These are phyloP conservation scores for Xylariomycetidae sp. DNA, from an alignment of 2,329 filamentous ascomycete genomes.

Conservation along the genomic window DNA sequence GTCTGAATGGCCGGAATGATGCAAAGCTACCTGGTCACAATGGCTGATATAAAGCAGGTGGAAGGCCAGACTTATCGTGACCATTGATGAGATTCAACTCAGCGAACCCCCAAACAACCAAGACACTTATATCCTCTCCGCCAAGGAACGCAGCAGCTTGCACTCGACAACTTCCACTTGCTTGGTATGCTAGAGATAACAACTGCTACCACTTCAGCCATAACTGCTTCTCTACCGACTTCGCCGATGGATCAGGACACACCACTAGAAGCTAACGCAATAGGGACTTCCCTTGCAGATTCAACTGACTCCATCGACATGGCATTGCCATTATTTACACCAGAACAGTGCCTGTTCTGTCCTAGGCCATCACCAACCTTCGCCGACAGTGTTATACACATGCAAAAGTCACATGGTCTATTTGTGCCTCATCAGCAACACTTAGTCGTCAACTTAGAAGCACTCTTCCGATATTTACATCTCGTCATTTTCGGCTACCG, in stretches of 20 bases:
- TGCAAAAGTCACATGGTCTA: constrained; percentile 42
- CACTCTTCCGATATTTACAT: constrained; percentile 41
- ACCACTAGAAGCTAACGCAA: constrained; percentile 6
- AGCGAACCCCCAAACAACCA: no score
- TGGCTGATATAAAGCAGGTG: no score
- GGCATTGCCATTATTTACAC: constrained; percentile 14
- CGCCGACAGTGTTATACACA: constrained; percentile 31
- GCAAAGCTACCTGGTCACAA: no score
- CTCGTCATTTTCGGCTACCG: constrained; percentile 41
- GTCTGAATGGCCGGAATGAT: no score
- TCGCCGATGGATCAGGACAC: constrained; percentile 13
- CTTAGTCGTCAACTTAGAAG: constrained; percentile 39
- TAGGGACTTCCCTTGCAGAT: constrained; percentile 4
- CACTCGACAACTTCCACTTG: constrained; percentile 3
- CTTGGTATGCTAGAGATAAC: constrained; percentile 12
- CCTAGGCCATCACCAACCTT: constrained; percentile 9
- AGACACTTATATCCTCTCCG: no score
- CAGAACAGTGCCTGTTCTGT: constrained; percentile 22
- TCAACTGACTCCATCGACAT: constrained; percentile 7
- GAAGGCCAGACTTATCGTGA: no score
- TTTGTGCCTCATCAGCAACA: constrained; percentile 32
- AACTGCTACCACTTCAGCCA: constrained; percentile 13
- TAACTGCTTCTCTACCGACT: constrained; percentile 7
- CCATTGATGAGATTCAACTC: no score
- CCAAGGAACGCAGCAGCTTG: no score